Conservation (phyloP, 1,284 basidiomycete species). For the Malassezia yamatoensis region DNA sequence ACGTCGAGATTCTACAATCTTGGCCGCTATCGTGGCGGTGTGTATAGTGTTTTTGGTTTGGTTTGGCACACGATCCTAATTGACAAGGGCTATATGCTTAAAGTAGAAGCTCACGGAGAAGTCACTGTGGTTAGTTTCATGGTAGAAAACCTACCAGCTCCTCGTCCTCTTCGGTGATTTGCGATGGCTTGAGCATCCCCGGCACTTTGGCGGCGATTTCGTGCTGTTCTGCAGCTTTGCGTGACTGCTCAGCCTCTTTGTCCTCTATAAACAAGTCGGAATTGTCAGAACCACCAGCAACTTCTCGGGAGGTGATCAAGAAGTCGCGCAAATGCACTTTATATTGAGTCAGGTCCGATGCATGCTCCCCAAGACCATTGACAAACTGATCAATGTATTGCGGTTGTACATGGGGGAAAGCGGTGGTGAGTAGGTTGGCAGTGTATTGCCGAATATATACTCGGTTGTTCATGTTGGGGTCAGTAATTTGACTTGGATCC, state of each 20-base stretch:
- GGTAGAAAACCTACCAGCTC: constrained; percentile 38
- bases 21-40: constrained; percentile 75
- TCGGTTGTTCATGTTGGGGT: constrained; percentile 69
- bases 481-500: constrained; percentile 62
- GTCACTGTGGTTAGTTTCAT: constrained; percentile 65
- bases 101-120: constrained; percentile 33
- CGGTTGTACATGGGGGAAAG: constrained; percentile 48
- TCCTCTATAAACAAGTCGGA: constrained; percentile 84
- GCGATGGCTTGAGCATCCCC: constrained; percentile 84
- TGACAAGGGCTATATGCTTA: background rate
- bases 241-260: constrained; percentile 72
- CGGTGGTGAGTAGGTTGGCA: constrained; percentile 57
- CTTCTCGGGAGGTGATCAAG: constrained; percentile 55
- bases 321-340: constrained; percentile 78
- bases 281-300: constrained; percentile 55
- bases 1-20: constrained; percentile 76
- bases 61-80: constrained; percentile 51
- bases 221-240: constrained; percentile 65
- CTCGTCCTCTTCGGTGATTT: constrained; percentile 41
- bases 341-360: constrained; percentile 64
- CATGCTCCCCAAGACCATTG: constrained; percentile 68
- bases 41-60: constrained; percentile 69
- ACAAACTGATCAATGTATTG: constrained; percentile 51
- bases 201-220: constrained; percentile 85
- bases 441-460: constrained; percentile 79